These are phyloP conservation scores for Leccinum fuscescens DNA, from an alignment of 1,284 basidiomycete species.

Conservation along the genomic window DNA sequence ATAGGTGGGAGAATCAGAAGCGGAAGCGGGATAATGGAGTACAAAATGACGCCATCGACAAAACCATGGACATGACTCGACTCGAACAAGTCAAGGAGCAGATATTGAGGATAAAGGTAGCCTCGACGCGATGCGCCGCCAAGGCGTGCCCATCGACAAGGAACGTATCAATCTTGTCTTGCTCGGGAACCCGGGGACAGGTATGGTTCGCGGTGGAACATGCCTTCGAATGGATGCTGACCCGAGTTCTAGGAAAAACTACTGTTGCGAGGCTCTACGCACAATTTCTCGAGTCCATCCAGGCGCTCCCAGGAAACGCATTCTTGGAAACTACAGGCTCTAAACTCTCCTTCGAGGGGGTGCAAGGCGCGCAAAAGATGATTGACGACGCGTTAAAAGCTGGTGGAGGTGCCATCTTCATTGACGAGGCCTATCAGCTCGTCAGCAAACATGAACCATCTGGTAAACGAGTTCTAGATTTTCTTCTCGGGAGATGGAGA, in stretches of 20 bases:
- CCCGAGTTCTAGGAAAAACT: conserved; percentile 54
- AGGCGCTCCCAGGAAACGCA: conserved; percentile 49
- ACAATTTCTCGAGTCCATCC: conserved; percentile 54
- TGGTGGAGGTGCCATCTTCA: conserved; percentile 63
- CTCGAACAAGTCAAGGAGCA: conserved; percentile 55
- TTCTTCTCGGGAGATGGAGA: conserved; percentile 70
- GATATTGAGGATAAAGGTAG: conserved; percentile 46
- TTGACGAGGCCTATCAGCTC: conserved; percentile 70
- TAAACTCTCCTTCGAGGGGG: conserved; percentile 54
- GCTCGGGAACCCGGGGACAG: conserved; percentile 64
- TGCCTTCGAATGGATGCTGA: neutral
- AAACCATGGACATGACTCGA: conserved; percentile 58
- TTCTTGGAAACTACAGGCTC: conserved; percentile 66
- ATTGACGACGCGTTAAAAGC: conserved; percentile 46
- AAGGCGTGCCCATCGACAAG: conserved; percentile 44
- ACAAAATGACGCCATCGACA: conserved; percentile 46
- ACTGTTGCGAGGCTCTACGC: conserved; percentile 65
- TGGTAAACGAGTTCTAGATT: conserved; percentile 54
- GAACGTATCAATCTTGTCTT: conserved; percentile 56
- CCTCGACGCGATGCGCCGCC: conserved; percentile 47
- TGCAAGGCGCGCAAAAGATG: conserved; percentile 47
- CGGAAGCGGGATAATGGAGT: conserved; percentile 46
- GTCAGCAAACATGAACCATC: conserved; percentile 26
- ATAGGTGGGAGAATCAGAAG: conserved; percentile 52
- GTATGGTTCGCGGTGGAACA: conserved; percentile 29